A percentile compares a stretch with the other conserved stretches of the same genome.
phyloP scores from a whole-genome alignment of 306 rosid genomes.

The Oxytropis ochrocephala region DNA sequence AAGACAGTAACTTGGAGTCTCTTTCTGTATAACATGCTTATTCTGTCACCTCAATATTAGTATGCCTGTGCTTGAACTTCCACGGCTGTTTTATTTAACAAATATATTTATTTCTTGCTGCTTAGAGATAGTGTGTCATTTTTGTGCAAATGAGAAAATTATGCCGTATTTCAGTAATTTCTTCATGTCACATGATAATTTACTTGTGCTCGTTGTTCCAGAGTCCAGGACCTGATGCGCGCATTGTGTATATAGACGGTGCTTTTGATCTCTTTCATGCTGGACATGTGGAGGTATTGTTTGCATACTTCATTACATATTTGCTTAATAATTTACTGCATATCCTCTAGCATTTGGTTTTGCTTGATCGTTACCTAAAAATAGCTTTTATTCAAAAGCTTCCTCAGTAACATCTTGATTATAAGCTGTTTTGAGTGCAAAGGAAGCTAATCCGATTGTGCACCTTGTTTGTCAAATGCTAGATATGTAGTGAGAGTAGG shows the following conservation, averaged over 20 bases:
- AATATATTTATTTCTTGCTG: neutral
- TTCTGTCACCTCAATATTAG: neutral
- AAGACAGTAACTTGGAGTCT: neutral
- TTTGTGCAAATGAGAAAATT: neutral
- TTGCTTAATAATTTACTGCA: neutral
- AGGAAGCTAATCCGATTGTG: neutral
- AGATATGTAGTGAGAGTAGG: neutral
- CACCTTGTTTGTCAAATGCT: neutral
- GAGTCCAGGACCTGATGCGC: constrained; percentile 97
- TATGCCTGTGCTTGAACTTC: neutral
- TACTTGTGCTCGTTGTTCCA: constrained; percentile 23
- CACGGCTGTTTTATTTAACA: neutral
- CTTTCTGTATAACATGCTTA: neutral
- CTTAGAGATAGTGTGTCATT: neutral
- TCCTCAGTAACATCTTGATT: neutral
- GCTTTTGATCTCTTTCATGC: constrained; percentile 99
- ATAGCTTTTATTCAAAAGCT: neutral
- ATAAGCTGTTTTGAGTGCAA: neutral
- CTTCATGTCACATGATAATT: neutral
- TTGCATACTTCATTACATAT: neutral
- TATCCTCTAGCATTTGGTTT: neutral
- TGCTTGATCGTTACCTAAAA: neutral
- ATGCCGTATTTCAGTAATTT: neutral
- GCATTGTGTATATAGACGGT: constrained; percentile 92
- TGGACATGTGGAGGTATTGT: constrained; percentile 86